phyloP scores from a whole-genome alignment of 495 filamentous ascomycete species.

The Aspergillus steynii region DNA sequence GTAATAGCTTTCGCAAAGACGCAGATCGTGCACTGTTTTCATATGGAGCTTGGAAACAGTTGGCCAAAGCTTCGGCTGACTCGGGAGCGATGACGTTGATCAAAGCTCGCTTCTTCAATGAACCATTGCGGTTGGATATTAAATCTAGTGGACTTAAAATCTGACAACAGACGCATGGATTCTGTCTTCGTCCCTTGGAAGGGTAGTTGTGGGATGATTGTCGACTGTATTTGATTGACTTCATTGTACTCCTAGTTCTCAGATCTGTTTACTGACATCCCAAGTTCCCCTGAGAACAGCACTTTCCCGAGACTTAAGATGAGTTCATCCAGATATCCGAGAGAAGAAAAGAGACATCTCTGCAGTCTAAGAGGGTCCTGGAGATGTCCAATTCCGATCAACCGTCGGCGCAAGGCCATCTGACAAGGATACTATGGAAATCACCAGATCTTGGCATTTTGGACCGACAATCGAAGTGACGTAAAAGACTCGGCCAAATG shows the following conservation, averaged over 20 bases:
- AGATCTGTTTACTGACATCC: neutral
- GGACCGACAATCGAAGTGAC: too few relatives aligned
- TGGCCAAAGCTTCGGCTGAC: neutral
- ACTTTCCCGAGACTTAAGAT: too few relatives aligned
- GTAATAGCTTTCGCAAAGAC: too few relatives aligned
- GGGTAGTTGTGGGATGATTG: neutral
- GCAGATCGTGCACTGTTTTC: too few relatives aligned
- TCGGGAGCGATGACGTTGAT: neutral
- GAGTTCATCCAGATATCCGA: too few relatives aligned
- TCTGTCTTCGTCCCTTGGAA: neutral
- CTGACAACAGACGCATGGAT: neutral
- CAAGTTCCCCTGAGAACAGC: too few relatives aligned
- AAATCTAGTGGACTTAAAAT: neutral
- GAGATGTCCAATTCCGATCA: neutral
- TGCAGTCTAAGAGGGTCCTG: too few relatives aligned
- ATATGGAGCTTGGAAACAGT: too few relatives aligned
- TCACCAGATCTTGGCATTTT: too few relatives aligned
- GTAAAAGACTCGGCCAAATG: neutral
- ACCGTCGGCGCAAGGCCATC: too few relatives aligned
- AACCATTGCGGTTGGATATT: neutral
- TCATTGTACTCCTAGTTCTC: neutral
- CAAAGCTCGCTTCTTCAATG: neutral
- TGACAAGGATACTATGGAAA: too few relatives aligned
- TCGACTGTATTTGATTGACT: neutral
- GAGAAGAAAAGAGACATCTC: too few relatives aligned